Conservation (phyloP, 176 grass and related monocot species). For the Dactylis glomerata region DNA sequence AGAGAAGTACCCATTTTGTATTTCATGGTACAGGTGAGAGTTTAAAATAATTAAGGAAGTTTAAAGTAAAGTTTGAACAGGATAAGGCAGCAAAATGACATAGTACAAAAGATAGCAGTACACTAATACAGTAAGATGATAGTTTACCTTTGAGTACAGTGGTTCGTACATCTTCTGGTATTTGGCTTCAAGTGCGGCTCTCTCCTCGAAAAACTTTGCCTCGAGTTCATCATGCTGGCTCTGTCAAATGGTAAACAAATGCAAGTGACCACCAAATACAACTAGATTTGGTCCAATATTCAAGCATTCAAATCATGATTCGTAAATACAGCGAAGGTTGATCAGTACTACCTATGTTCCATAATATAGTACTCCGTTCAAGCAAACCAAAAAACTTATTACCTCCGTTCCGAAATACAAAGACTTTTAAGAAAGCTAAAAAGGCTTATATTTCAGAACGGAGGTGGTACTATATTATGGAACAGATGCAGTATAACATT, state of each 20-base stretch:
- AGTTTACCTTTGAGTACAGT: constrained; percentile 71
- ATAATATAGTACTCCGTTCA: too few species aligned
- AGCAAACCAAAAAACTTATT: too few species aligned
- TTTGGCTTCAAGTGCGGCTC: constrained; percentile 84
- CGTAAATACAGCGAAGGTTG: too few species aligned
- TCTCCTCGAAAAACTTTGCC: constrained; percentile 85
- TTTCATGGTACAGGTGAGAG: background rate
- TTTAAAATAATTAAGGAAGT: background rate
- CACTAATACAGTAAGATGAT: background rate
- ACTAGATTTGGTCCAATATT: background rate
- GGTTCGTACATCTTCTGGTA: constrained; percentile 95
- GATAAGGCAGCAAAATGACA: background rate
- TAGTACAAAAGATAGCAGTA: background rate
- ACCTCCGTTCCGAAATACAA: too few species aligned
- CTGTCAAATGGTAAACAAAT: constrained; percentile 30
- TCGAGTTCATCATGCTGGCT: constrained; percentile 71
- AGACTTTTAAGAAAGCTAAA: too few species aligned
- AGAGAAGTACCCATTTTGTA: background rate
- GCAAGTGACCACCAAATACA: background rate
- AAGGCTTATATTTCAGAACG: too few species aligned
- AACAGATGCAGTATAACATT: too few species aligned
- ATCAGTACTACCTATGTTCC: too few species aligned
- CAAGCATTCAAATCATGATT: background rate
- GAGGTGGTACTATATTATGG: too few species aligned
- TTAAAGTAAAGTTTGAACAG: background rate